phyloP scores from a whole-genome alignment of 306 rosid genomes.

The Lathyrus tuberosus region DNA sequence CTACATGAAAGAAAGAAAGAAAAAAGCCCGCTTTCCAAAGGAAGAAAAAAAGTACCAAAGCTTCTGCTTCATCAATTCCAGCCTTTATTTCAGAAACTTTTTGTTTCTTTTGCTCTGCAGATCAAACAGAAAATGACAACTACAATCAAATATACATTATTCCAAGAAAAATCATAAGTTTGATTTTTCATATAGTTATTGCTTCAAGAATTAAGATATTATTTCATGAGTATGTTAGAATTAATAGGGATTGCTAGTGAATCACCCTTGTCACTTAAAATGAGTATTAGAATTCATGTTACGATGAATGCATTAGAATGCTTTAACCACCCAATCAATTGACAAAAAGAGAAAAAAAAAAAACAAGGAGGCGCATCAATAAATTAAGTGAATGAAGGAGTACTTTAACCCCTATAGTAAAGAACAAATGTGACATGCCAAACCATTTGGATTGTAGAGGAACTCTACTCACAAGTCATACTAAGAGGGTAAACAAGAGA shows the following conservation, averaged over 20 bases:
- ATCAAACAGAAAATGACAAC: constrained; percentile 31
- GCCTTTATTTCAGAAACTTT: constrained; percentile 73
- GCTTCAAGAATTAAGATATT: constrained; percentile 14
- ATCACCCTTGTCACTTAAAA: neutral
- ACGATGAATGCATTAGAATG: constrained; percentile 6
- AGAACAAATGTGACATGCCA: no score
- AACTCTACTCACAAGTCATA: no score
- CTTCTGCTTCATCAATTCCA: constrained; percentile 91
- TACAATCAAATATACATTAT: constrained; percentile 13
- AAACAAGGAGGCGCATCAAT: neutral
- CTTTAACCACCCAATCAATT: neutral
- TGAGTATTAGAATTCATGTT: neutral
- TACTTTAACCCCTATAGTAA: no score
- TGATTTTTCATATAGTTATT: constrained; percentile 21
- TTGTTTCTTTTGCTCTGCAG: constrained; percentile 94
- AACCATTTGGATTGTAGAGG: no score
- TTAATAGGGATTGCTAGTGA: neutral
- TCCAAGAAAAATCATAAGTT: constrained; percentile 27
- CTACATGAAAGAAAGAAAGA: constrained; percentile 5
- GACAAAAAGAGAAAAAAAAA: neutral
- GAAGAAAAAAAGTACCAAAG: constrained; percentile 61
- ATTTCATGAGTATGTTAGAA: constrained; percentile 14
- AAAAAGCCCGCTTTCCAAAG: constrained; percentile 32
- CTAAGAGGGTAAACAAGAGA: no score
- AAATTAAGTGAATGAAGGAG: no score